phyloP scores from a whole-genome alignment of 345 rosid genomes.

The Cardamine occulta region DNA sequence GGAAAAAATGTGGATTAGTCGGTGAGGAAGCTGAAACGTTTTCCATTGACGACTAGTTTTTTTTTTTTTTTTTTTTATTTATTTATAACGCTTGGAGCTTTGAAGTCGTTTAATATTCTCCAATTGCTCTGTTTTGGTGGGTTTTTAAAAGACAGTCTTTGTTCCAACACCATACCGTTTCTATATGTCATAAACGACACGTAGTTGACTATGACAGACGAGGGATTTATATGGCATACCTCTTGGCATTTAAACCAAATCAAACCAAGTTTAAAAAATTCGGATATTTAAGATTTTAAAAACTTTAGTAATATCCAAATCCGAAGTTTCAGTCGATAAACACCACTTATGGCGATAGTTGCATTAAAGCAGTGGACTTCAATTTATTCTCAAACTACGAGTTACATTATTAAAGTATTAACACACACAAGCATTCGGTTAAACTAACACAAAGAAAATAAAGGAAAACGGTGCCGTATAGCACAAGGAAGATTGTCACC shows the following conservation, averaged over 20 bases:
- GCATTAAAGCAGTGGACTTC: neutral
- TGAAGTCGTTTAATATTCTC: slow-evolving; percentile 5
- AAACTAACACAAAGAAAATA: neutral
- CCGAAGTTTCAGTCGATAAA: neutral
- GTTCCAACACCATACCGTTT: neutral
- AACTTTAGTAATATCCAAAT: neutral
- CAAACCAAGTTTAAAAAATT: neutral
- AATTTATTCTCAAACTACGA: slow-evolving; percentile 29
- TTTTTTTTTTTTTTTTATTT: neutral
- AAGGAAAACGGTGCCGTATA: slow-evolving; percentile 18
- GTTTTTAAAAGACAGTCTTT: neutral
- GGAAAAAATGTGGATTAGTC: slow-evolving; percentile 4
- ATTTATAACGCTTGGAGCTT: neutral
- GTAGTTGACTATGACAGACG: neutral
- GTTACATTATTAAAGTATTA: slow-evolving; percentile 19
- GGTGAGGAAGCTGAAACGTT: slow-evolving; percentile 16
- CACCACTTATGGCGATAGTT: neutral
- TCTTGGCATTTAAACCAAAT: neutral
- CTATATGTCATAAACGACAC: neutral
- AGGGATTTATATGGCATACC: neutral
- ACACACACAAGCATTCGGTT: slow-evolving; percentile 1
- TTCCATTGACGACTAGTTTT: slow-evolving; percentile 8
- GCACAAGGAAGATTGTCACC: slow-evolving; percentile 13
- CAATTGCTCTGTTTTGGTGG: neutral
- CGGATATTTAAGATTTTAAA: neutral